Conservation (phyloP, 495 filamentous ascomycete species). For the Aspergillus saccharolyticus region DNA sequence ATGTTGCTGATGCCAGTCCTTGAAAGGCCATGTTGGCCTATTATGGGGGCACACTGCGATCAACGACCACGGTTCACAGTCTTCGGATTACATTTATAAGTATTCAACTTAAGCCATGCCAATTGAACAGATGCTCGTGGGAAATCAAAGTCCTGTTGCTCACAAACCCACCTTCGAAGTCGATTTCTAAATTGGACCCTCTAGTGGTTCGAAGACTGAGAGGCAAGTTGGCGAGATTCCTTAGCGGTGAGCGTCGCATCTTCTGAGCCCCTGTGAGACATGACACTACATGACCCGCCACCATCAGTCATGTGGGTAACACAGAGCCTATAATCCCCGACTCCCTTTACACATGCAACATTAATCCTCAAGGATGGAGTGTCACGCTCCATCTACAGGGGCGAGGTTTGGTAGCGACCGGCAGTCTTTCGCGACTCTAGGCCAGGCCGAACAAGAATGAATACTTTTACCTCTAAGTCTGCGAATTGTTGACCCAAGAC, state of each 20-base stretch:
- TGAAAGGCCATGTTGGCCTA: too few relatives aligned
- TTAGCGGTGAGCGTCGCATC: background rate
- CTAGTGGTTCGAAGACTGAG: background rate
- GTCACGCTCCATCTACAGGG: background rate
- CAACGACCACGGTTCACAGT: too few relatives aligned
- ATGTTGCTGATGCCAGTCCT: too few relatives aligned
- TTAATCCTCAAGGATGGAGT: background rate
- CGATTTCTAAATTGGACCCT: background rate
- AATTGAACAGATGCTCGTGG: too few relatives aligned
- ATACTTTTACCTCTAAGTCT: too few relatives aligned
- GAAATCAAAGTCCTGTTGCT: too few relatives aligned
- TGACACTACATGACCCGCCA: background rate
- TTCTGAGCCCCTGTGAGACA: background rate
- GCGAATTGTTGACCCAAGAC: too few relatives aligned
- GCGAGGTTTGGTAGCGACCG: background rate
- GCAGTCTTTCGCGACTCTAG: background rate
- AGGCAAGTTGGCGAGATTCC: too few relatives aligned
- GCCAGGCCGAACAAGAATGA: background rate
- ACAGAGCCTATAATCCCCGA: background rate
- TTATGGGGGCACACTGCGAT: too few relatives aligned
- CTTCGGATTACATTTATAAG: too few relatives aligned
- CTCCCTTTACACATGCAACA: background rate
- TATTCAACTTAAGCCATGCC: too few relatives aligned
- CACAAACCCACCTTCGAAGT: background rate
- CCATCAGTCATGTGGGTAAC: background rate